Percentiles rank a stretch among this genome's conserved stretches.
Conservation (phyloP, 495 filamentous ascomycete species). For the Aspergillus diversus region DNA sequence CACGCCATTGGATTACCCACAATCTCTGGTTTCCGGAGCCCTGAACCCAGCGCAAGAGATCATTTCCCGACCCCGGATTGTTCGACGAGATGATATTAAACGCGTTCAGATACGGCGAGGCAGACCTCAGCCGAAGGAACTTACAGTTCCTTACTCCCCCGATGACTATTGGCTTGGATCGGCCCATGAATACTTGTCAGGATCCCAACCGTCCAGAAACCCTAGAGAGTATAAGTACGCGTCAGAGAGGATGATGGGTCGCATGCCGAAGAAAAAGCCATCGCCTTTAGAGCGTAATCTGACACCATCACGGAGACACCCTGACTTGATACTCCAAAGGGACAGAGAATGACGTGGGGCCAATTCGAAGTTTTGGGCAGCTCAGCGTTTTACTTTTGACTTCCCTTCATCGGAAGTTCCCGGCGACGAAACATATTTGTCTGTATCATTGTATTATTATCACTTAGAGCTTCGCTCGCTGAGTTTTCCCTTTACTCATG, state of each 20-base stretch:
- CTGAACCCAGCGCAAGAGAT: constrained; percentile 32
- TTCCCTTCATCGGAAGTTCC: constrained; percentile 1
- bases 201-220: constrained; percentile 3
- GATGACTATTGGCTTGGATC: constrained; percentile 40
- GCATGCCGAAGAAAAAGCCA: constrained; percentile 27
- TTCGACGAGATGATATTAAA: constrained; percentile 42
- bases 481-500: background rate
- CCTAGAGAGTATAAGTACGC: constrained; percentile 13
- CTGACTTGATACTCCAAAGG: constrained; percentile 43
- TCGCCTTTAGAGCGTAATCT: constrained; percentile 40
- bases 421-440: background rate
- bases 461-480: background rate
- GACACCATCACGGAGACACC: constrained; percentile 39
- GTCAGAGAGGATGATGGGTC: constrained; percentile 8
- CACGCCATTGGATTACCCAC: constrained; percentile 14
- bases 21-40: constrained; percentile 14
- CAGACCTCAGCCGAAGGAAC: constrained; percentile 31
- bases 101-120: constrained; percentile 39
- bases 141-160: constrained; percentile 35
- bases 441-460: background rate
- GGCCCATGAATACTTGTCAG: constrained; percentile 1
- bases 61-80: constrained; percentile 39
- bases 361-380: constrained; percentile 1
- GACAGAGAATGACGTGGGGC: constrained; percentile 28
- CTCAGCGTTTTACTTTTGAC: background rate